phyloP scores from a whole-genome alignment of 2,329 filamentous ascomycete genomes.

The Neodidymelliopsis sp. region DNA sequence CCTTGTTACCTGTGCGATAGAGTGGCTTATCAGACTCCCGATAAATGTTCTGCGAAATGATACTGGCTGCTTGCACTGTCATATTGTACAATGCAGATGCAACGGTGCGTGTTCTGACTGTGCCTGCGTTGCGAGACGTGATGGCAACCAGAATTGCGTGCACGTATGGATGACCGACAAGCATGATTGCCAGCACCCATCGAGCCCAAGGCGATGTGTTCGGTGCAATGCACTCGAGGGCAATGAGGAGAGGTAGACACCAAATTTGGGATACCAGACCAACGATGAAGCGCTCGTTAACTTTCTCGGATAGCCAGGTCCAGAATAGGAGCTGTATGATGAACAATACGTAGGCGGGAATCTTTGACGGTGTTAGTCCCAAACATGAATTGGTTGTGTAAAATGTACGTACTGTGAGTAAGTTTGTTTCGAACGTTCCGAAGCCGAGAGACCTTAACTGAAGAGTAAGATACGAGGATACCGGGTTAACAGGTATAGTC shows the following conservation, averaged over 20 bases:
- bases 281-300: slow-evolving; percentile 62
- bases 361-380: slow-evolving; percentile 30
- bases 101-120: slow-evolving; percentile 54
- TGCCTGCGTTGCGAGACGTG: slow-evolving; percentile 52
- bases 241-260: slow-evolving; percentile 49
- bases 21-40: slow-evolving; percentile 58
- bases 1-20: slow-evolving; percentile 63
- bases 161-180: slow-evolving; percentile 54
- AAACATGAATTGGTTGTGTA: background rate
- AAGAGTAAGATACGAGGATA: slow-evolving; percentile 46
- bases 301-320: slow-evolving; percentile 58
- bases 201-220: slow-evolving; percentile 48
- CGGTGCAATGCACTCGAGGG: slow-evolving; percentile 43
- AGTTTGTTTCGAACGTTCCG: slow-evolving; percentile 48
- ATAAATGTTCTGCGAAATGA: slow-evolving; percentile 58
- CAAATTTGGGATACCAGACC: slow-evolving; percentile 51
- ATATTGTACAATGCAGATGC: slow-evolving; percentile 55
- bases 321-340: slow-evolving; percentile 59
- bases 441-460: slow-evolving; percentile 47
- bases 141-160: slow-evolving; percentile 55
- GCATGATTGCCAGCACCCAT: slow-evolving; percentile 48
- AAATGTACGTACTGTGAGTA: slow-evolving; percentile 40
- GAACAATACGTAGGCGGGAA: slow-evolving; percentile 57
- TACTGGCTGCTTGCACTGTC: slow-evolving; percentile 42
- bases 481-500: slow-evolving; percentile 44